Percentiles rank a stretch among this genome's conserved stretches.
phyloP scores from a whole-genome alignment of 805 yeast species.

The Tetrapisispora taiwanensis region DNA sequence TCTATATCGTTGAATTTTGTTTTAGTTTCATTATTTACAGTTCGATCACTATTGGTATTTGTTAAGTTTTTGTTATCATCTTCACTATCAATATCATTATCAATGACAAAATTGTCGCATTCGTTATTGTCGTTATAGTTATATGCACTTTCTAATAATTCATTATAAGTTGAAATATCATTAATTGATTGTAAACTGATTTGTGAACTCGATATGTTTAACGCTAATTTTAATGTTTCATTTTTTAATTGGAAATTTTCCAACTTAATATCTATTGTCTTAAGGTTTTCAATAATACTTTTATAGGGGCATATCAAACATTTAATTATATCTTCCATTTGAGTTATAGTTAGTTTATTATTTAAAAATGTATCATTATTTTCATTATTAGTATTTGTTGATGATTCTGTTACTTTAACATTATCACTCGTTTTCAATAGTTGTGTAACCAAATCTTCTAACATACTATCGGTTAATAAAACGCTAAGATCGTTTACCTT shows the following conservation, averaged over 20 bases:
- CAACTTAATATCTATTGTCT: conserved; percentile 23
- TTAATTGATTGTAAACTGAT: conserved; percentile 18
- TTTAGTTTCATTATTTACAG: not conserved
- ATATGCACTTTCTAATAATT: conserved; percentile 6
- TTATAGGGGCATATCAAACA: conserved; percentile 1
- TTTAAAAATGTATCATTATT: not conserved
- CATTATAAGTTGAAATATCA: conserved; percentile 13
- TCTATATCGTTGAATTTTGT: conserved; percentile 15
- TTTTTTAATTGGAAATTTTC: conserved; percentile 20
- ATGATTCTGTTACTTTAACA: not conserved
- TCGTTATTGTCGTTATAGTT: not conserved
- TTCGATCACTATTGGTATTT: no score
- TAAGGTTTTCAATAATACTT: conserved; percentile 8
- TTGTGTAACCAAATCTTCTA: conserved; percentile 2
- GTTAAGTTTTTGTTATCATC: not conserved
- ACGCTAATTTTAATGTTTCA: conserved; percentile 5
- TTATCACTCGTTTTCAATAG: not conserved
- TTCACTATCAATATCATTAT: not conserved
- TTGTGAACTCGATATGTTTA: conserved; percentile 22
- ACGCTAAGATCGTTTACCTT: conserved; percentile 15
- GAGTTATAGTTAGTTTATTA: not conserved
- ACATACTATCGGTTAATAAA: not conserved
- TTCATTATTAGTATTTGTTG: not conserved
- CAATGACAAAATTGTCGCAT: not conserved
- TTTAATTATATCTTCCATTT: not conserved